Conservation (phyloP, 2,329 filamentous ascomycete genomes). For the Xylaria sp. region DNA sequence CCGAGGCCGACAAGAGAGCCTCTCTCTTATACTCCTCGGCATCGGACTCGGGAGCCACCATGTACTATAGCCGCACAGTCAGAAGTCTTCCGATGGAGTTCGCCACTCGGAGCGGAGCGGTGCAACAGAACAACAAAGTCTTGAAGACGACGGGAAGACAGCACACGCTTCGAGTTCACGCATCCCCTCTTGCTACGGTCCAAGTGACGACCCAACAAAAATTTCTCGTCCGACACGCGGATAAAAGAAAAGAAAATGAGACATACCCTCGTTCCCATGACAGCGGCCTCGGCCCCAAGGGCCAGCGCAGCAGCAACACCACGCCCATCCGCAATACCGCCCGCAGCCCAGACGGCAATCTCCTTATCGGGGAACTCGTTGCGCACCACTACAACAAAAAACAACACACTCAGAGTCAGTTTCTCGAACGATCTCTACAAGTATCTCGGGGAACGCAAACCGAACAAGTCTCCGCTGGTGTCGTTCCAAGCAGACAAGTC, state of each 20-base stretch:
- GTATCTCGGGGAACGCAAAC: neutral
- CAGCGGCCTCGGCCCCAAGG: conserved; percentile 53
- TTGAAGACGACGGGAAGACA: neutral
- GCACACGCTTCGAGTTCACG: neutral
- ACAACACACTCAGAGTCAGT: neutral
- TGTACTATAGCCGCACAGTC: conserved; percentile 45
- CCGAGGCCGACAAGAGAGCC: conserved; percentile 49
- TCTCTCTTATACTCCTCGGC: conserved; percentile 49
- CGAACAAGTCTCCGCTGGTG: too few relatives aligned
- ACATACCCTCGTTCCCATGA: conserved; percentile 48
- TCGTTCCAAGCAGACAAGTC: too few relatives aligned
- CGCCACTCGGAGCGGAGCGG: neutral
- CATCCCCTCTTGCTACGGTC: neutral
- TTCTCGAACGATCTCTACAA: neutral
- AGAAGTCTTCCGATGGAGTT: conserved; percentile 9
- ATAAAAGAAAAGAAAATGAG: neutral
- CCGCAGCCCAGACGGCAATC: conserved; percentile 58
- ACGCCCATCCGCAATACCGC: conserved; percentile 61
- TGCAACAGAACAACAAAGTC: neutral
- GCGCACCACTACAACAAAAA: conserved; percentile 41
- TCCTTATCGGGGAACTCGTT: conserved; percentile 43
- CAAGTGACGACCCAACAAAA: neutral
- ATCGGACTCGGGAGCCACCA: conserved; percentile 51
- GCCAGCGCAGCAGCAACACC: conserved; percentile 59
- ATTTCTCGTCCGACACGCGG: neutral